phyloP scores from a whole-genome alignment of 2,329 filamentous ascomycete species.

The Ascochyta clinopodiicola region DNA sequence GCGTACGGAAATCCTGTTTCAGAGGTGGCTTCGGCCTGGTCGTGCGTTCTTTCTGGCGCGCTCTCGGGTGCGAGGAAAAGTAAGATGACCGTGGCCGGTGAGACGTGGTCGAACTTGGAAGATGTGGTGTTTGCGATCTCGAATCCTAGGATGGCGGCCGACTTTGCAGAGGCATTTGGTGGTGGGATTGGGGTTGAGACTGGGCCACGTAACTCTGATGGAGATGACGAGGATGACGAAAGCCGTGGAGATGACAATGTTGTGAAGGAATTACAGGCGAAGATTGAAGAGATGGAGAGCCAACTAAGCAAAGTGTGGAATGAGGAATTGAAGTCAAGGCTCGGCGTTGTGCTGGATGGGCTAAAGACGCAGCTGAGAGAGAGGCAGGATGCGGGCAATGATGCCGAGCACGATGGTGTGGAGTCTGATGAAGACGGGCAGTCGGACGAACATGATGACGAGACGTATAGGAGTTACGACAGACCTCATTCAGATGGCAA shows the following conservation, averaged over 20 bases:
- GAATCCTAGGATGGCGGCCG: slow-evolving; percentile 58
- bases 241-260: slow-evolving; percentile 22
- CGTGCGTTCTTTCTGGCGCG: slow-evolving; percentile 37
- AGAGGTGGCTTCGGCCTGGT: slow-evolving; percentile 65
- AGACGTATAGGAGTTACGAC: neutral
- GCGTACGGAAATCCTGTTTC: slow-evolving; percentile 67
- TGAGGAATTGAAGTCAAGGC: slow-evolving; percentile 40
- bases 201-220: slow-evolving; percentile 52
- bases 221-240: slow-evolving; percentile 31
- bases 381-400: slow-evolving; percentile 15
- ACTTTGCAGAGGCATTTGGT: slow-evolving; percentile 60
- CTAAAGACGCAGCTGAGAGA: slow-evolving; percentile 40
- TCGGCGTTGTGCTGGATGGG: slow-evolving; percentile 38
- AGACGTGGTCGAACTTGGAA: slow-evolving; percentile 55
- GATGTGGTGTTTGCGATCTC: slow-evolving; percentile 67
- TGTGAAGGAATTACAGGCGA: slow-evolving; percentile 38
- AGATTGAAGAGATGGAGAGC: slow-evolving; percentile 46
- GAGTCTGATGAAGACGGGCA: neutral
- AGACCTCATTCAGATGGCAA: neutral
- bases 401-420: neutral
- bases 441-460: neutral
- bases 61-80: slow-evolving; percentile 33
- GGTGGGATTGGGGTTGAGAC: slow-evolving; percentile 45
- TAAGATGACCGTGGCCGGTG: slow-evolving; percentile 20
- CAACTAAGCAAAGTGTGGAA: slow-evolving; percentile 46